Percentiles rank a stretch among this genome's conserved stretches.
Evolutionary conservation across 169 alveolate species (phyloP).

Genomic region (Eimeria zaria): DNA sequence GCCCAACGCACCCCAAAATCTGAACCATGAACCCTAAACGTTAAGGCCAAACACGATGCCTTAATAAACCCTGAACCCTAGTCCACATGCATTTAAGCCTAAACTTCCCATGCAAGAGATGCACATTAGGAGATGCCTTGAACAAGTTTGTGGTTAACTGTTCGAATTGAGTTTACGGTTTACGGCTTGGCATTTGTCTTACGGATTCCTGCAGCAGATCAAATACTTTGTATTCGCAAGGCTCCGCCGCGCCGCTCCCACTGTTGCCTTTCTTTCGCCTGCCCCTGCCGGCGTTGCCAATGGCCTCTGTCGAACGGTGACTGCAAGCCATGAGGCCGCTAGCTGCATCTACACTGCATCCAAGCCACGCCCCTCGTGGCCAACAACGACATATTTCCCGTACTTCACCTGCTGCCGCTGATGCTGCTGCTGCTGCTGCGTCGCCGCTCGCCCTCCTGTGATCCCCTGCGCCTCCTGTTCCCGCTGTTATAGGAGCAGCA

Average conservation of each 20-base stretch:
- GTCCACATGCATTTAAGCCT: neutral
- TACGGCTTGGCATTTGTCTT: neutral
- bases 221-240: conserved; percentile 63
- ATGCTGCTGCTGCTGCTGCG: conserved; percentile 54
- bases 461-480: conserved; percentile 46
- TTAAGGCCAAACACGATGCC: neutral
- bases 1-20: neutral
- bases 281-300: conserved; percentile 36
- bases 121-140: neutral
- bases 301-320: conserved; percentile 22
- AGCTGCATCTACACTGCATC: conserved; percentile 71
- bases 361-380: conserved; percentile 29
- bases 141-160: neutral
- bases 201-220: conserved; percentile 56
- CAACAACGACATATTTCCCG: conserved; percentile 51
- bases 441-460: conserved; percentile 45
- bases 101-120: neutral
- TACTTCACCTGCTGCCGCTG: conserved; percentile 63
- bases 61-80: neutral
- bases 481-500: conserved; percentile 6
- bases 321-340: conserved; percentile 79
- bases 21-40: neutral
- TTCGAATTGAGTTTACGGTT: neutral
- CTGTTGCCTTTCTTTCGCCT: conserved; percentile 45
- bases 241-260: conserved; percentile 65